Percentiles rank a stretch among this genome's conserved stretches.
Evolutionary conservation across 805 yeast species (phyloP).

Genomic region (Metschnikowia shivogae): DNA sequence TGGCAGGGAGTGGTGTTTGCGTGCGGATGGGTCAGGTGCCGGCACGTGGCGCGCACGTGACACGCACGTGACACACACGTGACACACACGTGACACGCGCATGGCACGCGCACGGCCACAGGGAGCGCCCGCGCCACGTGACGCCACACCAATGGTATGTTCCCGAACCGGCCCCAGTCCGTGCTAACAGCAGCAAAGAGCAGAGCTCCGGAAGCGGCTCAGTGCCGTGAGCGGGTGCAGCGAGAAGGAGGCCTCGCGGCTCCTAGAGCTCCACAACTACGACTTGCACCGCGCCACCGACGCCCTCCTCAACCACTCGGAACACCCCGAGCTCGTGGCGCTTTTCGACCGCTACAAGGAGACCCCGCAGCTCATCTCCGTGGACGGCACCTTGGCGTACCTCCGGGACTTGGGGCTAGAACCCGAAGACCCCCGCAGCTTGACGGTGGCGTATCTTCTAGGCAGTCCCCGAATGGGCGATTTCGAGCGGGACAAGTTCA

Average conservation of each 20-base stretch:
- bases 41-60: no score
- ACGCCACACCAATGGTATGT: not conserved
- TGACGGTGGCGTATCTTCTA: slow-evolving; percentile 67
- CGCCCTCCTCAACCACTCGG: slow-evolving; percentile 20
- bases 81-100: no score
- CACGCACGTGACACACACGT: no score
- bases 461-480: slow-evolving; percentile 64
- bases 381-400: slow-evolving; percentile 73
- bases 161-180: not conserved
- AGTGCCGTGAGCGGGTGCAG: slow-evolving; percentile 38
- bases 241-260: slow-evolving; percentile 30
- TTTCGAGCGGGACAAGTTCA: slow-evolving; percentile 48
- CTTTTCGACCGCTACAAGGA: slow-evolving; percentile 33
- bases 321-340: slow-evolving; percentile 16
- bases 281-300: slow-evolving; percentile 30
- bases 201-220: slow-evolving; percentile 30
- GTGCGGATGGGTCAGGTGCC: not conserved
- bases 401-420: slow-evolving; percentile 63
- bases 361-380: slow-evolving; percentile 46
- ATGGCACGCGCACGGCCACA: no score
- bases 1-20: not conserved
- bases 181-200: slow-evolving; percentile 10
- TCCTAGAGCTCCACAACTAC: slow-evolving; percentile 30
- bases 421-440: slow-evolving; percentile 70
- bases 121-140: not conserved